Percentiles rank a stretch among this genome's conserved stretches.
Conservation (phyloP, 257 asterid species). For the Solanum paucissectum region DNA sequence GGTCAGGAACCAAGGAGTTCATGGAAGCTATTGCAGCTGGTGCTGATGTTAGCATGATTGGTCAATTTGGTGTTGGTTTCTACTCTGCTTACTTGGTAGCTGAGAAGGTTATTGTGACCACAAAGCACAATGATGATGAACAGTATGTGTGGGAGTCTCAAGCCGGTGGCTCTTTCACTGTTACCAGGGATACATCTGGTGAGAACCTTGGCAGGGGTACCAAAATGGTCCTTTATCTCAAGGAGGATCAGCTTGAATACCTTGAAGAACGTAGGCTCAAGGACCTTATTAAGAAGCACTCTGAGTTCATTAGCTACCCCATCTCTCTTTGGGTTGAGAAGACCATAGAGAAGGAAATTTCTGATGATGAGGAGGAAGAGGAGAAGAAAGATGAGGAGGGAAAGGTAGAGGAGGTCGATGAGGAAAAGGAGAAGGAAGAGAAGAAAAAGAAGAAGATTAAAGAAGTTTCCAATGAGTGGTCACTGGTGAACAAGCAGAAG, state of each 20-base stretch:
- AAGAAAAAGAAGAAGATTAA: conserved; percentile 51
- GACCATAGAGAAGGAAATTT: conserved; percentile 45
- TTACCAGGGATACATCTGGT: conserved; percentile 37
- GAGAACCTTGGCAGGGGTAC: conserved; percentile 53
- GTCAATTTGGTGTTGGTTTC: conserved; percentile 61
- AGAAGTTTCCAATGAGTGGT: conserved; percentile 47
- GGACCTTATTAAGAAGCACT: conserved; percentile 49
- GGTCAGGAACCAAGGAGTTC: conserved; percentile 60
- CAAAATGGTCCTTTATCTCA: conserved; percentile 37
- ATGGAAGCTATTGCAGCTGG: conserved; percentile 63
- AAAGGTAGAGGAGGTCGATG: conserved; percentile 47
- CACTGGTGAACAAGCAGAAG: conserved; percentile 44
- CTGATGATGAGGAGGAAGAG: conserved; percentile 53
- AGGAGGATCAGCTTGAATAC: conserved; percentile 56
- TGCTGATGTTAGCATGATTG: conserved; percentile 62
- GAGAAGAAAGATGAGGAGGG: conserved; percentile 50
- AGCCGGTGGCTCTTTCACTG: conserved; percentile 57
- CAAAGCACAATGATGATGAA: conserved; percentile 57
- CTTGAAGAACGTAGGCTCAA: conserved; percentile 51
- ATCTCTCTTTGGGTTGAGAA: conserved; percentile 53
- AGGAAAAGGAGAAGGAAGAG: conserved; percentile 35
- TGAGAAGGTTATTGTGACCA: conserved; percentile 40
- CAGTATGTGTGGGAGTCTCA: conserved; percentile 57
- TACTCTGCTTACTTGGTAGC: conserved; percentile 52
- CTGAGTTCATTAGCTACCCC: conserved; percentile 50